These are phyloP conservation scores for Talaromyces sp. DNA, from an alignment of 2,329 filamentous ascomycete species.

Conservation along the genomic window DNA sequence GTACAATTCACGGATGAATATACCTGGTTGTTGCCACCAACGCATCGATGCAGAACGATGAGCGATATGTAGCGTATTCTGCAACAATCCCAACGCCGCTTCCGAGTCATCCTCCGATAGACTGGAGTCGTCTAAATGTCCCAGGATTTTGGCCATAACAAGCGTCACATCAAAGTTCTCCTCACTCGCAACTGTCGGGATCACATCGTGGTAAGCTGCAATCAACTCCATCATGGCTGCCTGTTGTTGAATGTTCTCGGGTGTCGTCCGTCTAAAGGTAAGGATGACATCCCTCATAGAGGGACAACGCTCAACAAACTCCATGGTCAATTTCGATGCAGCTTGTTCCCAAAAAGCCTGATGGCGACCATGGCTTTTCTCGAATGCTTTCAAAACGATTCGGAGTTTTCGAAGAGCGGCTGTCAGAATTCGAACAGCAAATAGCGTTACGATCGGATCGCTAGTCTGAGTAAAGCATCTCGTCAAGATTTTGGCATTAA, in stretches of 20 bases:
- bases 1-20: slow-evolving; percentile 19
- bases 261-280: slow-evolving; percentile 65
- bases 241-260: slow-evolving; percentile 68
- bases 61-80: slow-evolving; percentile 77
- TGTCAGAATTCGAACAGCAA: slow-evolving; percentile 74
- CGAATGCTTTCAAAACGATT: slow-evolving; percentile 59
- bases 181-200: slow-evolving; percentile 73
- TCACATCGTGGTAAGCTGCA: slow-evolving; percentile 76
- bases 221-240: slow-evolving; percentile 76
- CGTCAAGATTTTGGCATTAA: slow-evolving; percentile 74
- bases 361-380: slow-evolving; percentile 42
- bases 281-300: slow-evolving; percentile 75
- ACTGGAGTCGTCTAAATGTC: slow-evolving; percentile 52
- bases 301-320: slow-evolving; percentile 75
- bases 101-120: slow-evolving; percentile 49
- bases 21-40: slow-evolving; percentile 75
- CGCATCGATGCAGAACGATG: slow-evolving; percentile 77
- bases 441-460: slow-evolving; percentile 71
- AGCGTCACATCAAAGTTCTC: slow-evolving; percentile 86
- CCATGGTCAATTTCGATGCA: slow-evolving; percentile 61
- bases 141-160: slow-evolving; percentile 65
- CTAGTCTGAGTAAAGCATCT: slow-evolving; percentile 75
- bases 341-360: slow-evolving; percentile 66
- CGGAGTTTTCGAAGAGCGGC: slow-evolving; percentile 75
- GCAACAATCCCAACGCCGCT: slow-evolving; percentile 68